Evolutionary conservation across 2,329 filamentous ascomycete genomes (phyloP).

Genomic region (Helotiales sp.): DNA sequence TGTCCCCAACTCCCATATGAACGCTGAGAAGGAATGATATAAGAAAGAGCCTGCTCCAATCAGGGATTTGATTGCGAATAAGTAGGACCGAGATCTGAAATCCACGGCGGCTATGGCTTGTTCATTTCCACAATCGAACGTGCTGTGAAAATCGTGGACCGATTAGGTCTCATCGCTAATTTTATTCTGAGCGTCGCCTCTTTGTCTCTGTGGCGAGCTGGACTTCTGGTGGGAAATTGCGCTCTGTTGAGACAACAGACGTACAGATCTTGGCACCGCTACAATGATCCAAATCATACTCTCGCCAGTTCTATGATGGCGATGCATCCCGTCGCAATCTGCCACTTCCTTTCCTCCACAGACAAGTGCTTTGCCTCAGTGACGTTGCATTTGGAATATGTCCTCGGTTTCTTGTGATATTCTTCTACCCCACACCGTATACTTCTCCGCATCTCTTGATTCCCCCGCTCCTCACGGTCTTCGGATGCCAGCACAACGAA

Average conservation of each 20-base stretch:
- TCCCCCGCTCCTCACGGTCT: not conserved
- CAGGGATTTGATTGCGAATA: not conserved
- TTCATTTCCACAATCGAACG: not conserved
- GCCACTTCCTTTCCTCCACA: not conserved
- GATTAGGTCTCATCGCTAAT: not conserved
- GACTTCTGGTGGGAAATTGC: not conserved
- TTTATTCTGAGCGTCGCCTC: not conserved
- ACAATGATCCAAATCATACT: not conserved
- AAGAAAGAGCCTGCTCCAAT: not conserved
- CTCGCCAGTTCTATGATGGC: not conserved
- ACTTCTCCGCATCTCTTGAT: not conserved
- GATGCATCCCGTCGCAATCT: not conserved
- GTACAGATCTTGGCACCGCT: not conserved
- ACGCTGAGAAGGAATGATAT: no score
- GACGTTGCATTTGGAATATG: not conserved
- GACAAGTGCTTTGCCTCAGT: not conserved
- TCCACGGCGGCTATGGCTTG: not conserved
- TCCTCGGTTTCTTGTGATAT: conserved; percentile 1
- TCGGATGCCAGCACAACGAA: not conserved
- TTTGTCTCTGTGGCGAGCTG: not conserved
- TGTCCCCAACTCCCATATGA: no score
- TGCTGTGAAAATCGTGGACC: no score
- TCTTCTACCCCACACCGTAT: no score
- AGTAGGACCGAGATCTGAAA: not conserved
- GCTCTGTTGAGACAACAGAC: not conserved